Conservation (phyloP, 352 stramenopile species). For the Peronospora farinosa region DNA sequence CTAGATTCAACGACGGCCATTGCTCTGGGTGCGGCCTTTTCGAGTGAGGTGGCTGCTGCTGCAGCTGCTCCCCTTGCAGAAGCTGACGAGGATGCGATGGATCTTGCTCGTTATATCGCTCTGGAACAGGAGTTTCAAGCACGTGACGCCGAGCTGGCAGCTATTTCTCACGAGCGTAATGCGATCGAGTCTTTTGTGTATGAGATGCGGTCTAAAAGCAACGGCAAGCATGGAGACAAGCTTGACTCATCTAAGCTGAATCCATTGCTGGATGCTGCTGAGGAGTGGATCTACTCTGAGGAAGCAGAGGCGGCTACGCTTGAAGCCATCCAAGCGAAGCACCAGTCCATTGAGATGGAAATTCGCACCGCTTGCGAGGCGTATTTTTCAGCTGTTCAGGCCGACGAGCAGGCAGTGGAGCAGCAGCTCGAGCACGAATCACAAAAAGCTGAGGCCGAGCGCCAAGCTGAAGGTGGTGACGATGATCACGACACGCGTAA, state of each 20-base stretch:
- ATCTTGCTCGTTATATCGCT: slow-evolving; percentile 34
- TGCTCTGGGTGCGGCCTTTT: slow-evolving; percentile 68
- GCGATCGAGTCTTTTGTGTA: slow-evolving; percentile 88
- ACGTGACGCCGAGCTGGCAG: slow-evolving; percentile 57
- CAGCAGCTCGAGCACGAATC: slow-evolving; percentile 73
- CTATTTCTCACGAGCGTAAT: slow-evolving; percentile 82
- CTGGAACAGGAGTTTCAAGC: slow-evolving; percentile 68
- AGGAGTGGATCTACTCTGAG: slow-evolving; percentile 91
- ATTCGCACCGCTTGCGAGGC: slow-evolving; percentile 43
- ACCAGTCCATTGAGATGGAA: slow-evolving; percentile 47
- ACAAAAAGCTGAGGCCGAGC: slow-evolving; percentile 62
- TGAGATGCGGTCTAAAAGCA: slow-evolving; percentile 81
- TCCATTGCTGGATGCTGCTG: slow-evolving; percentile 69
- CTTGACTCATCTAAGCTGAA: slow-evolving; percentile 56
- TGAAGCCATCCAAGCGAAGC: slow-evolving; percentile 42
- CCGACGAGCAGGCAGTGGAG: slow-evolving; percentile 60
- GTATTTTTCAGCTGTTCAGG: slow-evolving; percentile 66
- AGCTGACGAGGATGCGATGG: slow-evolving; percentile 22
- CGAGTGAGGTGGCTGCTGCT: slow-evolving; percentile 21
- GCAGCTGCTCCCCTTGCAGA: slow-evolving; percentile 6
- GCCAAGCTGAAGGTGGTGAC: slow-evolving; percentile 57
- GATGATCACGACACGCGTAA: slow-evolving; percentile 91
- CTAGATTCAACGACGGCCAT: slow-evolving; percentile 85
- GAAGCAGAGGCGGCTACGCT: slow-evolving; percentile 73
- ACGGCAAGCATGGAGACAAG: slow-evolving; percentile 63